These are phyloP conservation scores for Pestalotiopsis sp. DNA, from an alignment of 2,329 filamentous ascomycete genomes.

Conservation along the genomic window DNA sequence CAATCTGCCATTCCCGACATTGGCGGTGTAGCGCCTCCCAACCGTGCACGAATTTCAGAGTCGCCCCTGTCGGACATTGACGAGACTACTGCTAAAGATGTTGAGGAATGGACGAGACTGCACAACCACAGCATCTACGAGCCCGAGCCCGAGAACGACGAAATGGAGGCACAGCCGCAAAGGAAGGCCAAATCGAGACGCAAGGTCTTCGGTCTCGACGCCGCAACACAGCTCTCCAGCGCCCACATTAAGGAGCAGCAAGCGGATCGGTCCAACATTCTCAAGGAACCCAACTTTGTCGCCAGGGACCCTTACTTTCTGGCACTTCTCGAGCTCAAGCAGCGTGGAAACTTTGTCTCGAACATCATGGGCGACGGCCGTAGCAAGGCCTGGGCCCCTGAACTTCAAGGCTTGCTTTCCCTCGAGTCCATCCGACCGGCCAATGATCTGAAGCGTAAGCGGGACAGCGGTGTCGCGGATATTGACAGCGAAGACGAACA, in stretches of 20 bases:
- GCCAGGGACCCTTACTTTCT: constrained; percentile 86
- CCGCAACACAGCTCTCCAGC: constrained; percentile 76
- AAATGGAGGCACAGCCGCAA: constrained; percentile 68
- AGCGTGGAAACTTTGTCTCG: constrained; percentile 85
- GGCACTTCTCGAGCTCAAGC: constrained; percentile 89
- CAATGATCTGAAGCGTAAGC: constrained; percentile 89
- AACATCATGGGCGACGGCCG: constrained; percentile 83
- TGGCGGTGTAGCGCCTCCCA: constrained; percentile 48
- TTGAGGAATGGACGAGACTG: constrained; percentile 60
- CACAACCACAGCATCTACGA: constrained; percentile 64
- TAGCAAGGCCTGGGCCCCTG: constrained; percentile 83
- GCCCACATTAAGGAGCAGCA: constrained; percentile 85
- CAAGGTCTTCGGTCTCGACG: constrained; percentile 81
- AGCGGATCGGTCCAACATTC: constrained; percentile 81
- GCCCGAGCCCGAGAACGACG: constrained; percentile 58
- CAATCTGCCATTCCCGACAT: constrained; percentile 59
- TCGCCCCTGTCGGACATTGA: constrained; percentile 73
- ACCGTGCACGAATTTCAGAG: constrained; percentile 67
- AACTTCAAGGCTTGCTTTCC: constrained; percentile 90
- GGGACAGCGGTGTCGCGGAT: constrained; percentile 84
- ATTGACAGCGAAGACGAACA: constrained; percentile 70
- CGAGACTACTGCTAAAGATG: constrained; percentile 61
- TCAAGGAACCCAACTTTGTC: constrained; percentile 81
- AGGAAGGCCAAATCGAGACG: constrained; percentile 77
- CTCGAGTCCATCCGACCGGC: constrained; percentile 77